Evolutionary conservation across 495 filamentous ascomycete genomes (phyloP).

Genomic region (Penicillium pancosmium): DNA sequence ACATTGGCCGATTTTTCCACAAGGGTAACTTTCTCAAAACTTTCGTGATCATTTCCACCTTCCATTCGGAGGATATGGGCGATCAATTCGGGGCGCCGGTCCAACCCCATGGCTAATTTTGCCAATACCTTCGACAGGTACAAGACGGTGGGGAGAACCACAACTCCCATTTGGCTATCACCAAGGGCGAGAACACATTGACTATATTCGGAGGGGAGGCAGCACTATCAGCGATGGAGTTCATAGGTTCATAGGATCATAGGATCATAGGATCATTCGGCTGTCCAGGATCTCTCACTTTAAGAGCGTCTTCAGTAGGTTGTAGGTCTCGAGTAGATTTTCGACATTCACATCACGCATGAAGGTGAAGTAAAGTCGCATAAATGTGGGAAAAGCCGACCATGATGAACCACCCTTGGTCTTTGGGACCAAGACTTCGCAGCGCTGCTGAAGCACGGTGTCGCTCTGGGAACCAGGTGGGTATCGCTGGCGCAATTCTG

Average conservation of each 20-base stretch:
- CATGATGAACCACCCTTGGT: slow-evolving; percentile 66
- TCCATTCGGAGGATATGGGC: slow-evolving; percentile 55
- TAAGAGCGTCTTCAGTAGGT: slow-evolving; percentile 68
- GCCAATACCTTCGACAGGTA: slow-evolving; percentile 76
- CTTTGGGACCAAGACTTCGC: slow-evolving; percentile 58
- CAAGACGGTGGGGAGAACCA: slow-evolving; percentile 77
- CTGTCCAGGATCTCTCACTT: slow-evolving; percentile 54
- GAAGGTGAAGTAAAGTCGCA: slow-evolving; percentile 77
- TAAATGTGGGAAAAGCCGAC: slow-evolving; percentile 73
- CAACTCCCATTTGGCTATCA: slow-evolving; percentile 72
- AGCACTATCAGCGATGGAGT: slow-evolving; percentile 5
- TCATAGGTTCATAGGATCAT: background rate
- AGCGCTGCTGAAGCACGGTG: slow-evolving; percentile 59
- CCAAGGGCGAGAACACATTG: slow-evolving; percentile 80
- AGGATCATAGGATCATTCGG: background rate
- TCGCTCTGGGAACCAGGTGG: slow-evolving; percentile 50
- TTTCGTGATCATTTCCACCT: slow-evolving; percentile 53
- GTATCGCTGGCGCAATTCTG: slow-evolving; percentile 63
- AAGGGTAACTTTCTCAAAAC: slow-evolving; percentile 67
- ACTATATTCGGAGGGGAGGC: slow-evolving; percentile 28
- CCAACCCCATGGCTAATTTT: slow-evolving; percentile 77
- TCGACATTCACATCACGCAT: slow-evolving; percentile 76
- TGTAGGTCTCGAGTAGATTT: slow-evolving; percentile 74
- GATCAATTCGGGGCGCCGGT: slow-evolving; percentile 71
- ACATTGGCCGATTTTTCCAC: slow-evolving; percentile 84